Base-by-base conservation (phyloP, 2,329 filamentous ascomycete species). In the Fusarium sacchari region DNA sequence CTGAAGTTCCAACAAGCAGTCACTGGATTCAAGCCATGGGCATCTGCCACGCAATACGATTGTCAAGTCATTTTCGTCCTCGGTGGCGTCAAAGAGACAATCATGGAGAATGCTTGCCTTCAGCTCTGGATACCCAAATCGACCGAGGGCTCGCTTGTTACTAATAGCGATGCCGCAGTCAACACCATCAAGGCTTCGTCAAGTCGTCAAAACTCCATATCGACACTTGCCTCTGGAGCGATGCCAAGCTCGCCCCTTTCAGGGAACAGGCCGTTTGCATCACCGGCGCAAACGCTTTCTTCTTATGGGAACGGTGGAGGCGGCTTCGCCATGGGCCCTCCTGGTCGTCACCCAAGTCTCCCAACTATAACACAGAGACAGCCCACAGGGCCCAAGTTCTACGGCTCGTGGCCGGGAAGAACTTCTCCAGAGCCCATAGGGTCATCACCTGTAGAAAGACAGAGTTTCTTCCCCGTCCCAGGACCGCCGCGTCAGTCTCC, bases 1-100 rank as follows among this genome's bases (percentile, higher is more conserved):
- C 60, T 81, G 5, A 79, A 76, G 49, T 82, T 82, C 26, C 80
- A 82, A 39, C 80, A 82, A 50, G 80, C 78, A 7, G 58, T 82
- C 15, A 82, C 79, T 11, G 80, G 80, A 2, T 82, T 78, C 64
- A 82, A 80, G 50, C 74, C 76, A 0, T 81, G 75, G 68, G 76
- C 73, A 8, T 72, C 62, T 22, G 80, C 79, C 32, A 74, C 67
- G 4, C 77, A 81, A 67, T 80, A 76, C 20, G 62, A 77, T 13
- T 76, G 73, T 18, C 62, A 70, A 37, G 80, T 78, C 34, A 80
- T 74, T 49, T 82, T 81, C 39, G 77, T 81, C 9, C 50, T 80
- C 6, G 71, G 74, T 7, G 78, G 77, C 6, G 44, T 71, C 42
- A 68, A 66, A 24, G 65, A 77, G 13, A 69, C 76, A 3, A 47